These are phyloP conservation scores for Lactifluus subvellereus DNA, from an alignment of 768 basidiomycete genomes.

Conservation along the genomic window DNA sequence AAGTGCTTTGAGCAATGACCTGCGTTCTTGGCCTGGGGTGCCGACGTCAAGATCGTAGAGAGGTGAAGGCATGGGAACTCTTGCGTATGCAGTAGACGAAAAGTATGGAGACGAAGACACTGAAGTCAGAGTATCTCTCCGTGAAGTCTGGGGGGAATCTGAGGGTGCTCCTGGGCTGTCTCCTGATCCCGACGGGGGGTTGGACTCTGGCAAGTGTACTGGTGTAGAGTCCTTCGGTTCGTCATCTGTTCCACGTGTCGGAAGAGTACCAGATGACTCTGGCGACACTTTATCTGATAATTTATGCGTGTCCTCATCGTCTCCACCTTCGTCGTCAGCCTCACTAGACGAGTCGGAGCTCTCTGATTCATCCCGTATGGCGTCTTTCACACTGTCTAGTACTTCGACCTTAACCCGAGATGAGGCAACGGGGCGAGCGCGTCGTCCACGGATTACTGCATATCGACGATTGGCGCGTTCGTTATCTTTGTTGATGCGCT, in stretches of 20 bases:
- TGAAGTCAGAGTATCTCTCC: constrained; percentile 31
- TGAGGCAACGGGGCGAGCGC: constrained; percentile 85
- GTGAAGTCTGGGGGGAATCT: not conserved
- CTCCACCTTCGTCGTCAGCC: constrained; percentile 64
- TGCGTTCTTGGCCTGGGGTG: constrained; percentile 51
- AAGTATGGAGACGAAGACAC: constrained; percentile 52
- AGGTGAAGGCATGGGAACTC: constrained; percentile 17
- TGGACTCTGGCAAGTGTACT: not conserved
- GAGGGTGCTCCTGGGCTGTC: constrained; percentile 5
- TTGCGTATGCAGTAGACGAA: constrained; percentile 17
- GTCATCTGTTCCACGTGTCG: not conserved
- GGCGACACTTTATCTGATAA: constrained; percentile 31
- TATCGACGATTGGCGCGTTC: constrained; percentile 75
- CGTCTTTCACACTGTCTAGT: constrained; percentile 85
- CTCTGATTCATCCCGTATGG: constrained; percentile 78
- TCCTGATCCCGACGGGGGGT: not conserved
- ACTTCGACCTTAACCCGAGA: constrained; percentile 86
- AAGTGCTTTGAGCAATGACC: constrained; percentile 75
- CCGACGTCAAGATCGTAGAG: constrained; percentile 49
- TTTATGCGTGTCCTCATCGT: constrained; percentile 43
- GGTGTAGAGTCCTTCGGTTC: constrained; percentile 1
- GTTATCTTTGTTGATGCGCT: constrained; percentile 69
- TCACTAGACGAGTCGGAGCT: constrained; percentile 60
- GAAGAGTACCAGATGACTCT: constrained; percentile 13
- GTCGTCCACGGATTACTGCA: constrained; percentile 78